Percentiles rank a stretch among this genome's conserved stretches.
These are phyloP conservation scores for Ophidiomyces ophidiicola DNA, from an alignment of 2,329 filamentous ascomycete genomes.

Conservation along the genomic window DNA sequence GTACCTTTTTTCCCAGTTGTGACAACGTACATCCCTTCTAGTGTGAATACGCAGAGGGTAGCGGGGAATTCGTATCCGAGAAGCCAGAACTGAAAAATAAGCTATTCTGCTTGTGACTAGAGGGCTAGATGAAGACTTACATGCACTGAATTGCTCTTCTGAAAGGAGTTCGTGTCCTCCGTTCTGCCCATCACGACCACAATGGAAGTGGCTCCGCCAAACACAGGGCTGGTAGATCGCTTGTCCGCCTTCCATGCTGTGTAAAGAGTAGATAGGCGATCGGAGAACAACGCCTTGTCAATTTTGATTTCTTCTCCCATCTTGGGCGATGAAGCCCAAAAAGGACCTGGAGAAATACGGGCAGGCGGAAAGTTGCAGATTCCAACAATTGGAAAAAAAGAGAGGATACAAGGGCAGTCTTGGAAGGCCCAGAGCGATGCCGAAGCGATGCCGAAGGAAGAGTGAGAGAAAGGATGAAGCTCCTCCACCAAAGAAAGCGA, in stretches of 20 bases:
- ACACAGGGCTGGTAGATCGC: constrained; percentile 70
- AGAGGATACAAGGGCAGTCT: too few species aligned
- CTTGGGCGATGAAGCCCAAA: constrained; percentile 10
- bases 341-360: not conserved
- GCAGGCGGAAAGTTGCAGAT: not conserved
- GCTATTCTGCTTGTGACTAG: constrained; percentile 13
- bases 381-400: not conserved
- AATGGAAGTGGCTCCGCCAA: constrained; percentile 76
- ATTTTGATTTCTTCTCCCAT: constrained; percentile 83
- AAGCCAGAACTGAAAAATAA: constrained; percentile 68
- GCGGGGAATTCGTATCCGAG: constrained; percentile 97
- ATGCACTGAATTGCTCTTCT: constrained; percentile 95
- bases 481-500: not conserved
- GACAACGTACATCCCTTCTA: constrained; percentile 77
- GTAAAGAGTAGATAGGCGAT: constrained; percentile 75
- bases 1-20: constrained; percentile 95
- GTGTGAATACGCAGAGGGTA: constrained; percentile 82
- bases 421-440: too few species aligned
- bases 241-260: constrained; percentile 95
- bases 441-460: not conserved
- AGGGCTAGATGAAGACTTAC: constrained; percentile 41
- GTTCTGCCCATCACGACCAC: constrained; percentile 90
- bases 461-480: not conserved
- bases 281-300: constrained; percentile 85
- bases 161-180: constrained; percentile 71